phyloP scores from a whole-genome alignment of 352 stramenopile species.

The Saprolegnia parasitica region DNA sequence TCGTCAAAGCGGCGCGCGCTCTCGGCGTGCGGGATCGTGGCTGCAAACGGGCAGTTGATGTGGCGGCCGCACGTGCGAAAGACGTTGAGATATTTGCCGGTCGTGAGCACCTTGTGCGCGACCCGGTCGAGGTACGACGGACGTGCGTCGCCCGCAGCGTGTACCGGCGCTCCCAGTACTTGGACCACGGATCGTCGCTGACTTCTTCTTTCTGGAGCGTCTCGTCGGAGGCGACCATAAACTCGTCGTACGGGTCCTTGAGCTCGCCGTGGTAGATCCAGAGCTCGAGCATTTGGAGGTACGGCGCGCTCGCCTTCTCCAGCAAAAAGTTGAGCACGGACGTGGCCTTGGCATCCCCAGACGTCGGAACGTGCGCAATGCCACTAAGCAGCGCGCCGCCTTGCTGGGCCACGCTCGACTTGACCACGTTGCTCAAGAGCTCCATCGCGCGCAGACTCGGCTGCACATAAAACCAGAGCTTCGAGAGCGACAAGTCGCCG shows the following conservation, averaged over 20 bases:
- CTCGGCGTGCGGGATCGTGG: constrained; percentile 54
- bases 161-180: constrained; percentile 87
- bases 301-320: constrained; percentile 76
- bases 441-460: constrained; percentile 90
- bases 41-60: constrained; percentile 76
- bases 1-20: constrained; percentile 76
- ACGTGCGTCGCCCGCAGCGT: constrained; percentile 72
- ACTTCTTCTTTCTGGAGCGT: constrained; percentile 76
- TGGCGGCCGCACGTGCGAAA: constrained; percentile 74
- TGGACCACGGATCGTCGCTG: constrained; percentile 84
- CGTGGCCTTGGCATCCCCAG: constrained; percentile 69
- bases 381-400: constrained; percentile 90
- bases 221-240: constrained; percentile 85
- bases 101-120: constrained; percentile 81
- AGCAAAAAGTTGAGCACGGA: constrained; percentile 82
- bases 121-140: constrained; percentile 76
- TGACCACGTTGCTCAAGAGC: constrained; percentile 81
- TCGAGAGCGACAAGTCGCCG: constrained; percentile 76
- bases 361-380: constrained; percentile 81
- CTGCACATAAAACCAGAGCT: constrained; percentile 91
- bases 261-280: constrained; percentile 90
- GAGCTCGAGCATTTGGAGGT: constrained; percentile 85
- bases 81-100: constrained; percentile 91
- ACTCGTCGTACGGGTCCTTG: constrained; percentile 88
- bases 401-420: constrained; percentile 37